Percentiles rank a stretch among this genome's conserved stretches.
These are phyloP conservation scores for Pichia scutulata DNA, from an alignment of 805 yeast genomes.

Conservation along the genomic window DNA sequence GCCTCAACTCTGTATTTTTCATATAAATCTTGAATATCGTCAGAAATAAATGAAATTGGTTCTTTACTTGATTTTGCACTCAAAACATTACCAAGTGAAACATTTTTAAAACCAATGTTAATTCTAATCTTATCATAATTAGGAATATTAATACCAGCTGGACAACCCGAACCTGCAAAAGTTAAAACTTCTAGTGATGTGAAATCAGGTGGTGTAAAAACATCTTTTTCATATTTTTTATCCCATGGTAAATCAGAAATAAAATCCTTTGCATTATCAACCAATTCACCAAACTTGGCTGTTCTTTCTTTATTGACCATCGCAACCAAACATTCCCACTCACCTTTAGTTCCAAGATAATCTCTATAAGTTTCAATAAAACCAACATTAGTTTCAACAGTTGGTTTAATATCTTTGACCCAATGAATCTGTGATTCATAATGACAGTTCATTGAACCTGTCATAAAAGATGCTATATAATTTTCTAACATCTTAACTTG, in stretches of 20 bases:
- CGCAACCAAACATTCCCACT: slow-evolving; percentile 89
- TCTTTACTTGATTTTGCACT: slow-evolving; percentile 66
- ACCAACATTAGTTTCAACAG: slow-evolving; percentile 75
- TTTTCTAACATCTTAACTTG: slow-evolving; percentile 58
- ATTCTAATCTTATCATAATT: slow-evolving; percentile 85
- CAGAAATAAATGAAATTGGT: slow-evolving; percentile 57
- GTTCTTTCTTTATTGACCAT: slow-evolving; percentile 86
- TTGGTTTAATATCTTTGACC: slow-evolving; percentile 83
- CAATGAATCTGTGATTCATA: slow-evolving; percentile 76
- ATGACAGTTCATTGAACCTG: slow-evolving; percentile 83
- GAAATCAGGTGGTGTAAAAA: slow-evolving; percentile 87
- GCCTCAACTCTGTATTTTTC: slow-evolving; percentile 71
- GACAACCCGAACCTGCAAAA: slow-evolving; percentile 84
- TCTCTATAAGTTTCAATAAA: slow-evolving; percentile 91
- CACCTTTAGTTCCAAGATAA: slow-evolving; percentile 87
- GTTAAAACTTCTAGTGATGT: slow-evolving; percentile 85
- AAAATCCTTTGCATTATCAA: slow-evolving; percentile 55
- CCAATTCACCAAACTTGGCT: slow-evolving; percentile 65
- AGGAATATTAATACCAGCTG: slow-evolving; percentile 91
- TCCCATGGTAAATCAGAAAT: slow-evolving; percentile 74
- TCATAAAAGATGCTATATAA: slow-evolving; percentile 62
- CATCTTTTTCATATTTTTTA: slow-evolving; percentile 66
- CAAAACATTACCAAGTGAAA: slow-evolving; percentile 78
- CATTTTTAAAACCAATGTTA: slow-evolving; percentile 81
- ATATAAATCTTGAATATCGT: slow-evolving; percentile 46